These are phyloP conservation scores for Musa acuminata DNA, from an alignment of 176 grass and related monocot genomes.

Conservation along the genomic window DNA sequence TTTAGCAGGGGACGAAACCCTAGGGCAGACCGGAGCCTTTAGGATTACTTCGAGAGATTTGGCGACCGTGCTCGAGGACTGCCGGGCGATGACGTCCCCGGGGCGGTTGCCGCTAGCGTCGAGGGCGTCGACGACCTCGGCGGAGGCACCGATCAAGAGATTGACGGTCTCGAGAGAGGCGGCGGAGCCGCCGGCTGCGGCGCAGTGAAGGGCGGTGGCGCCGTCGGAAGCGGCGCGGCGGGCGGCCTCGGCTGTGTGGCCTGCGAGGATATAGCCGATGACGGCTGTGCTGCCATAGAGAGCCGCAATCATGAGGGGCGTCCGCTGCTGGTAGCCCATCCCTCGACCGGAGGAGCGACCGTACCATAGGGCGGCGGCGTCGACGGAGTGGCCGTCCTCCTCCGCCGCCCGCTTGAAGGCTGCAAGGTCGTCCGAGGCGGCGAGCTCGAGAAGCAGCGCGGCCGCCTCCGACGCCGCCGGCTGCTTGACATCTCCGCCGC, in stretches of 20 bases:
- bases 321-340: conserved; percentile 40
- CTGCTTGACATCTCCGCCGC: not conserved
- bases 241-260: conserved; percentile 28
- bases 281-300: conserved; percentile 57
- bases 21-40: conserved; percentile 17
- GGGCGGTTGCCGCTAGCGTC: conserved; percentile 49
- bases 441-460: conserved; percentile 55
- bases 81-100: conserved; percentile 40
- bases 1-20: conserved; percentile 39
- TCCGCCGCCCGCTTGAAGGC: conserved; percentile 47
- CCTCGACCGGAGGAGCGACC: conserved; percentile 29
- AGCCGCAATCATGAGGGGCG: conserved; percentile 77
- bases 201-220: conserved; percentile 51
- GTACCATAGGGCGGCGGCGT: conserved; percentile 34
- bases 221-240: conserved; percentile 50
- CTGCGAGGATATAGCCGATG: conserved; percentile 35
- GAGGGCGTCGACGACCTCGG: conserved; percentile 22
- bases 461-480: not conserved
- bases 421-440: conserved; percentile 56
- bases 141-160: conserved; percentile 44
- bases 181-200: conserved; percentile 49
- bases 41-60: conserved; percentile 42
- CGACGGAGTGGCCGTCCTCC: conserved; percentile 26
- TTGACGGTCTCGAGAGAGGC: conserved; percentile 35
- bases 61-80: conserved; percentile 14